Evolutionary conservation across 2,329 filamentous ascomycete species (phyloP), one percentile per base, ranked within the genome.

Genomic region (Teratosphaeria nubilosa): DNA sequence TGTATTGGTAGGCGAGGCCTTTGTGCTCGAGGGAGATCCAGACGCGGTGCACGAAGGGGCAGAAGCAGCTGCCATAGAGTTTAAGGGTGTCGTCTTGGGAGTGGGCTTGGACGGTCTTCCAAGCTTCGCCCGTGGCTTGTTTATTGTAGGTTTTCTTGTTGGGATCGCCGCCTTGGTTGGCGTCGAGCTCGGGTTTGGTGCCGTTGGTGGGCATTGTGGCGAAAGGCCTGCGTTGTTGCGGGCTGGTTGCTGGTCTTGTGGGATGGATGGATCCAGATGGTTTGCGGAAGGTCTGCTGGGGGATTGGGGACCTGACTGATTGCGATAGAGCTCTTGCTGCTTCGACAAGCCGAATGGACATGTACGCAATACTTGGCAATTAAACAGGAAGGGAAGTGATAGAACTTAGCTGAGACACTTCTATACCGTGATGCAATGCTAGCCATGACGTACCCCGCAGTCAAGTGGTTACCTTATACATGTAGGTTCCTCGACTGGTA

Each of bases 11-110:
- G 41, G 82, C 76, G 9, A 94, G 79, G 20, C 83, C 81, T 70
- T 94, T 94, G 66, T 85, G 78, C 71, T 95, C 90, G 37, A 95
- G 79, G 0, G 90, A 87, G 63, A 95, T 94, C 90, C 90, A 95
- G 27, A 94, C 87, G 20, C 90, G 84, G 70, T 95, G 90, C 1
- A 90, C 90, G 69, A 92, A 94, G 27, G 90, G 90, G 68, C 90
- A 95, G 72, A 91, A 94, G 70, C 88, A 91, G 65, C 86, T 87
- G 30, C 88, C 88, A 69, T 87, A 95, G 1, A 95, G 77, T 72
- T 90, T 91, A 54, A 95, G 73, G 7, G 86, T 82, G 61, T 82
- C 77, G 5, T 90, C 86, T 60, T 82, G 82, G n/a, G 81, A 78
- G 66, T 90, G 90, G 56, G 81, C 85, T 68, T 84, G 83, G 7